Evolutionary conservation across 2,329 filamentous ascomycete species (phyloP), one percentile per base, ranked within the genome.

Genomic region (Neofusicoccum cordaticola): DNA sequence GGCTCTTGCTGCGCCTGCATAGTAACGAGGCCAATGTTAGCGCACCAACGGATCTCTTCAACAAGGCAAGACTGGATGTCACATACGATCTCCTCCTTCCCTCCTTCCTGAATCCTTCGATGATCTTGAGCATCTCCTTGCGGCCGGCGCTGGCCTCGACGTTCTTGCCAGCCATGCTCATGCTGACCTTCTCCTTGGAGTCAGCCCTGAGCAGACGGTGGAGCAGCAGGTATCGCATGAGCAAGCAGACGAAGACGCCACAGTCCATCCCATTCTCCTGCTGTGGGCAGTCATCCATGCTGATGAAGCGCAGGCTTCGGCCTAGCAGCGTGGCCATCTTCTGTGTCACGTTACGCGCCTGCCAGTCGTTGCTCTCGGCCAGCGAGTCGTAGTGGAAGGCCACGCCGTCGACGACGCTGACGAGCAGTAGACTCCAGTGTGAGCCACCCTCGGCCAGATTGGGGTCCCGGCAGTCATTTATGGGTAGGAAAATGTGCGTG

Each of bases 351-450:
- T 85, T 80, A 58, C 85, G 84, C 0, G 92, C 95, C 69, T 96
- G 91, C 47, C 83, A 80, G 66, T 86, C 85, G 77, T 99, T 98
- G 35, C 47, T 48, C 41, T 56, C 57, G 44, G 87, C 85, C 31
- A 98, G 83, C 1, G 90, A 94, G 79, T 99, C 95, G 80, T 99
- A 99, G 81, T 99, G 95, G 77, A 99, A 99, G 0, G 94, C 92
- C 2, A 97, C 88, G 8, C 92, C 88, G 74, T 99, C 95, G 57
- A 96, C 88, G 45, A 93, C 85, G 12, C 89, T 93, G 37, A 99
- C 93, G 2, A 99, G 86, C 0, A 99, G 87, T 0, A 99, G 82
- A 0, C 92, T 96, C 95, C 95, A 99, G 77, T 99, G 95, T 2
- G 90, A 91, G 44, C 95, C 95, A 45, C 91, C 92, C 79, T 97